These are phyloP conservation scores for Mortierella sp. DNA, from an alignment of 371 early-diverging fungal genomes.

Conservation along the genomic window DNA sequence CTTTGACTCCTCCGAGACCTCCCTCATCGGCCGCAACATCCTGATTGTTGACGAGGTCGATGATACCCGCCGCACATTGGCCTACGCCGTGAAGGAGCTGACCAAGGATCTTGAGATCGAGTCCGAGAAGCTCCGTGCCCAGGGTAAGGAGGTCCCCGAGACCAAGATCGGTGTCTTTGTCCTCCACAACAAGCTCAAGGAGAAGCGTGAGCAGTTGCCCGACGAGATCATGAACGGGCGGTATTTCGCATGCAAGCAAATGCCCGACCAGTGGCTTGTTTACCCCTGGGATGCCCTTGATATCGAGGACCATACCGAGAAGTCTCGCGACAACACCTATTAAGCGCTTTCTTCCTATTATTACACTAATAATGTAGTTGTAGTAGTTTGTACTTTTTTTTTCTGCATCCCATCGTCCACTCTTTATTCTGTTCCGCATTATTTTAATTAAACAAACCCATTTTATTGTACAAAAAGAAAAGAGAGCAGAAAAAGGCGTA, in stretches of 20 bases:
- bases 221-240: constrained; percentile 68
- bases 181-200: constrained; percentile 83
- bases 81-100: constrained; percentile 80
- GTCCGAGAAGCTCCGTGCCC: constrained; percentile 55
- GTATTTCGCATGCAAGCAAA: constrained; percentile 80
- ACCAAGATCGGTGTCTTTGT: constrained; percentile 83
- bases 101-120: constrained; percentile 77
- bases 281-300: constrained; percentile 86
- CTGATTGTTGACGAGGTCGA: constrained; percentile 87
- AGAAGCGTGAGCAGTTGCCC: constrained; percentile 76
- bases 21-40: constrained; percentile 77
- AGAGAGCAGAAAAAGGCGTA: too few relatives aligned
- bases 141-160: constrained; percentile 66
- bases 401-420: too few relatives aligned
- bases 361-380: too few relatives aligned
- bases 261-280: constrained; percentile 83
- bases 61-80: constrained; percentile 81
- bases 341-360: constrained; percentile 1
- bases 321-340: constrained; percentile 50
- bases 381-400: too few relatives aligned
- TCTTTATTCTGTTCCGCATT: too few relatives aligned
- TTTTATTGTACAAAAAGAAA: too few relatives aligned
- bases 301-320: constrained; percentile 76
- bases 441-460: too few relatives aligned
- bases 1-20: constrained; percentile 72